These are phyloP conservation scores for Mrakia hoshinonis DNA, from an alignment of 768 basidiomycete species.

Conservation along the genomic window DNA sequence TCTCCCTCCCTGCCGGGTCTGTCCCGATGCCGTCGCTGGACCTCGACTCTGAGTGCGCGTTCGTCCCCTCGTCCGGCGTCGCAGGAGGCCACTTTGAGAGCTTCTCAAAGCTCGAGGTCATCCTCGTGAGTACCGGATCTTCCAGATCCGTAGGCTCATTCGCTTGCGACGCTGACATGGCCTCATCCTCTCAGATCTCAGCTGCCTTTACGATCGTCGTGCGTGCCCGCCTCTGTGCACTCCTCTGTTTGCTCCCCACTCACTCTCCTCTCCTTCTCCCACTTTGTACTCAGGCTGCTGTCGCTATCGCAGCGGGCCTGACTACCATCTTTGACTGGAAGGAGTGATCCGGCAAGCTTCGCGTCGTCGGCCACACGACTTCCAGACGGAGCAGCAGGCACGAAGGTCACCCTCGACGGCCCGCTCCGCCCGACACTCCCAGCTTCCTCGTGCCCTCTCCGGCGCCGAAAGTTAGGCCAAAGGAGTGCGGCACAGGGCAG, in stretches of 20 bases:
- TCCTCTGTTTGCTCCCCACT: neutral
- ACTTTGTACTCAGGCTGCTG: neutral
- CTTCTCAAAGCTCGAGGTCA: neutral
- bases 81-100: neutral
- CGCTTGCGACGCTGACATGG: neutral
- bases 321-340: conserved; percentile 25
- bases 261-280: neutral
- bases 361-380: no score
- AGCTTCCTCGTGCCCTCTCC: no score
- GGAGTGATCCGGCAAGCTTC: neutral
- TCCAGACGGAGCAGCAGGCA: no score
- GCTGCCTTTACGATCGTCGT: conserved; percentile 3
- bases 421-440: no score
- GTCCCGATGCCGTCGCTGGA: no score
- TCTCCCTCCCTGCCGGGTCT: neutral
- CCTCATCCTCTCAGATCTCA: neutral
- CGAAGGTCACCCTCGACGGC: no score
- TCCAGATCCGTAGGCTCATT: neutral
- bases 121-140: neutral
- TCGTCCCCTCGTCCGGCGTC: no score
- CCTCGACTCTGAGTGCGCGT: no score
- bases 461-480: no score
- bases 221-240: neutral
- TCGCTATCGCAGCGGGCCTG: conserved; percentile 10
- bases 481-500: no score